A percentile compares a stretch with the other conserved stretches of the same genome.
phyloP scores from a whole-genome alignment of 352 stramenopile species.

The Pythium apleroticum region DNA sequence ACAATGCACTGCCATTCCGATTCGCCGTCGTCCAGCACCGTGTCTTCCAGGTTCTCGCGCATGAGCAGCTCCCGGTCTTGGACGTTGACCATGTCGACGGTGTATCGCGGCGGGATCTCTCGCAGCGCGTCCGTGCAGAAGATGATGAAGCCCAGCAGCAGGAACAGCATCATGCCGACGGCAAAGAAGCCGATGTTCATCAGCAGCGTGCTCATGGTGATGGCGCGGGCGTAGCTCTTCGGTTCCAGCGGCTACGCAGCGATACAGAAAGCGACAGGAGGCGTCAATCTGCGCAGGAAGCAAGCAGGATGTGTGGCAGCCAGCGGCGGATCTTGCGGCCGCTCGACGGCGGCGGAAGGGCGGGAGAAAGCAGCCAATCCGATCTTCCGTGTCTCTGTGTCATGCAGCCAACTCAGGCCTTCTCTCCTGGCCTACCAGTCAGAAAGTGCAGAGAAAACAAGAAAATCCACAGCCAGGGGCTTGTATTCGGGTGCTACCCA shows the following conservation, averaged over 20 bases:
- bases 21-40: slow-evolving; percentile 36
- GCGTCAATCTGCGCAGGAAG: neutral
- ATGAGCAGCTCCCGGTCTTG: slow-evolving; percentile 31
- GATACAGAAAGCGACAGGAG: neutral
- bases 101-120: slow-evolving; percentile 8
- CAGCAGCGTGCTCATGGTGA: neutral
- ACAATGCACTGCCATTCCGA: slow-evolving; percentile 52
- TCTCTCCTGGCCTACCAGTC: neutral
- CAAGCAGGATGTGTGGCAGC: neutral
- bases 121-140: slow-evolving; percentile 24
- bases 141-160: slow-evolving; percentile 28
- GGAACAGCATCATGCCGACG: slow-evolving; percentile 23
- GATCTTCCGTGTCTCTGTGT: neutral
- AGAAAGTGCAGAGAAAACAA: slow-evolving; percentile 3
- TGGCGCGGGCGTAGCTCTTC: neutral
- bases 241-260: neutral
- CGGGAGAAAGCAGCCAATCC: neutral
- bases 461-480: neutral
- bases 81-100: slow-evolving; percentile 29
- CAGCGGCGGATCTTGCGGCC: neutral
- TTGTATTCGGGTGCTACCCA: neutral
- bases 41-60: slow-evolving; percentile 41
- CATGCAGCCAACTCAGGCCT: neutral
- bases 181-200: slow-evolving; percentile 24
- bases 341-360: neutral